Base-by-base conservation (phyloP, 306 rosid species). In the Dicorynia guianensis region DNA sequence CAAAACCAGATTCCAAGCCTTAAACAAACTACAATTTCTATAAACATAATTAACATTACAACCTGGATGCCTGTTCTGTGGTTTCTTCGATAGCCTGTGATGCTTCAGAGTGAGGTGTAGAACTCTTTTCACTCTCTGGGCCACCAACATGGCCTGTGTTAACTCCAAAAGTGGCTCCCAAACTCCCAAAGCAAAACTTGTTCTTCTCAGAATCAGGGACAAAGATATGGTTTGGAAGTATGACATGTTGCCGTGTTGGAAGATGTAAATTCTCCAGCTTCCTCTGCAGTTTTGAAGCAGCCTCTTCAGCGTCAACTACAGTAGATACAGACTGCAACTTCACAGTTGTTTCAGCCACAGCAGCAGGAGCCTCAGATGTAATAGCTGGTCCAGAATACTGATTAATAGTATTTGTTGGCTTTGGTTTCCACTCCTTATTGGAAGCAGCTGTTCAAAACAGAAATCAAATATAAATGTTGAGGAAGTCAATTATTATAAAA, bases 371-470 rank as follows among this genome's bases (percentile, higher is more conserved):
- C 71, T 83, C 89, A 53, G 81, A 63, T 63, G 85, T n/a, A 49
- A 58, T 75, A 50, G 80, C 72, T 54, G 82, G 67, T 79, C 74
- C 81, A 4, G 69, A 67, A 70, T 71, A 82, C 79, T 79, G 87
- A 69, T 76, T 72, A 78, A 18, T 56, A 40, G 82, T 47, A 75
- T 44, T 84, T 1, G 76, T 60, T 11, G 88, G 77, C 78, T 88
- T 88, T 46, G 93, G 93, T 77, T 84, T 88, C 93, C 93, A 88
- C 72, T 88, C 93, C 85, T 88, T 88, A 74, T 76, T 88, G 79
- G 89, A 79, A 79, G 87, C 84, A 66, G 77, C 88, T 85, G 93
- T 54, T 30, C 49, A 53, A 67, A 64, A 79, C 44, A 48, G 18
- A 75, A 17, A 73, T 50, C 43, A 54, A 33, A 61, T 67, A 60